Evolutionary conservation across 169 alveolate genomes (phyloP), one percentile per base, ranked within the genome.

Genomic region (Cryptosporidium viatorum): DNA sequence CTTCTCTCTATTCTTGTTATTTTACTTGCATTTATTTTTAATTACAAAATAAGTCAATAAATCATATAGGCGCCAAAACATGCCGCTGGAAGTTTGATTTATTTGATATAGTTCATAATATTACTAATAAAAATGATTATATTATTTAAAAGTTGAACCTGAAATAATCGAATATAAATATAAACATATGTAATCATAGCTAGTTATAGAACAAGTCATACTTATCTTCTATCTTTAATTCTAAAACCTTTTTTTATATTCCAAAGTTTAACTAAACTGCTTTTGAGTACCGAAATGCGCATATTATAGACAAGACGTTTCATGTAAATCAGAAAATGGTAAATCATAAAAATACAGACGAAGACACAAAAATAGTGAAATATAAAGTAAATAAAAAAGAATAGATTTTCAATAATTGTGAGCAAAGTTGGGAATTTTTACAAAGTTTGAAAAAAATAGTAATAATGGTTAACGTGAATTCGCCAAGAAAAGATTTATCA

Each of bases 401-500:
- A 21, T 23, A 26, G 5, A 55, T 8, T 48, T 14, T 55, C 67
- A 55, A 12, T 21, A 3, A 55, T 55, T 55, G 67, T n/a, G 67
- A 55, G 67, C 35, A 23, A 55, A 21, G 7, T 23, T 55, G 21
- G 21, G 67, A 23, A 55, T 55, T 55, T 55, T n/a, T 21, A 2
- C 3, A 9, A 55, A 55, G 3, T 16, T 55, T 2, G 2, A 23
- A 23, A 21, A 55, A 74, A 10, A 9, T 1, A 37, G 5, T 23
- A 39, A 33, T n/a, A 67, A 80, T 80, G 89, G 89, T 80, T 29
- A 60, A 50, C 26, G 52, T 80, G 8, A 67, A 80, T 31, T 80
- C 89, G 33, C 89, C 89, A 43, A 80, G 75, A 43, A 80, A 80
- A 50, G 89, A 80, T 62, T n/a, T 80, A 12, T 80, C 89, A n/a